A percentile compares a stretch with the other conserved stretches of the same genome.
Evolutionary conservation across 176 grass and related monocot species (phyloP).

Genomic region (Oryza meyeriana): DNA sequence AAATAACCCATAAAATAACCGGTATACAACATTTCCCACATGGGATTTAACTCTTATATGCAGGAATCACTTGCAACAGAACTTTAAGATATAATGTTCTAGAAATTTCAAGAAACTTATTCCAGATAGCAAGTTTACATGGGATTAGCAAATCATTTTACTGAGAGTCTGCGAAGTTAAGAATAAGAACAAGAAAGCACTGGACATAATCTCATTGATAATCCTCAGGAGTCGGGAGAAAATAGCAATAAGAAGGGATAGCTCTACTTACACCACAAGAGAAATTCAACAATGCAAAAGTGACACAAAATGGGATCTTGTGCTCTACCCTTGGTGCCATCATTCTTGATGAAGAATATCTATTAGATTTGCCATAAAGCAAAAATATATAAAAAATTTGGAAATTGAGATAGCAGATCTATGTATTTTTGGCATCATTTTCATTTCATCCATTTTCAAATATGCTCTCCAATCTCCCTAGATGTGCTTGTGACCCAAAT

Average conservation of each 20-base stretch:
- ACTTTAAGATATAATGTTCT: not conserved
- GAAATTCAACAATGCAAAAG: not conserved
- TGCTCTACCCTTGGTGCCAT: too few species aligned
- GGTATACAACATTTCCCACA: not conserved
- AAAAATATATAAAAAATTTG: not conserved
- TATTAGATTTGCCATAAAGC: too few species aligned
- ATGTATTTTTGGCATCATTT: not conserved
- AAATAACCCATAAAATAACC: not conserved
- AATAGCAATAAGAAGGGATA: not conserved
- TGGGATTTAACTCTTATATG: not conserved
- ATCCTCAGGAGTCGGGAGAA: too few species aligned
- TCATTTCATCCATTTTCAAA: not conserved
- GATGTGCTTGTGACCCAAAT: not conserved
- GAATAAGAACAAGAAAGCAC: constrained; percentile 4
- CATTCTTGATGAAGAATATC: too few species aligned
- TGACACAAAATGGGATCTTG: not conserved
- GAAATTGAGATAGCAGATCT: not conserved
- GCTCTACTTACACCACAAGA: not conserved
- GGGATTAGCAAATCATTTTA: not conserved
- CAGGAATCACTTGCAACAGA: not conserved
- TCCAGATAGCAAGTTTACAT: not conserved
- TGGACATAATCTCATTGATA: not conserved
- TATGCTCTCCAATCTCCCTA: not conserved
- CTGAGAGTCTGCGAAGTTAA: not conserved
- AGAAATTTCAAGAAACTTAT: constrained; percentile 1